Base-by-base conservation (phyloP, 129 eudicot genomes). In the Flaveria trinervia region DNA sequence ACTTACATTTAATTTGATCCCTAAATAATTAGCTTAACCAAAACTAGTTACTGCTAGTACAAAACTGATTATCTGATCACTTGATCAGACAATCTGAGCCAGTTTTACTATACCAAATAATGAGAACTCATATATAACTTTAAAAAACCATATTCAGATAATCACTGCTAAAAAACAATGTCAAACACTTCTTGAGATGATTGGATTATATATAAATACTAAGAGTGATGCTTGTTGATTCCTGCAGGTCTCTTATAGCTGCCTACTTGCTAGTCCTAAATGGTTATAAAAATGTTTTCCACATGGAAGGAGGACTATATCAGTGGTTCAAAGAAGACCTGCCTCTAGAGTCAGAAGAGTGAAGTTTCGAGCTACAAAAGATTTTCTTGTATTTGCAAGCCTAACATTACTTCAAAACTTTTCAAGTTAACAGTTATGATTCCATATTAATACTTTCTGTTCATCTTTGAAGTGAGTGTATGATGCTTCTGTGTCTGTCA, bases 231-330 rank as follows among this genome's bases (percentile, higher is more conserved):
- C 71, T 73, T 54, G 55, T 71, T 66, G 69, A 56, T 68, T 77
- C 59, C 65, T 91, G 86, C 93, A 94, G 99, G 89, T 95, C 99
- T 67, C 88, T 95, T 49, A 95, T 95, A 83, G 99, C 99, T 36
- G 99, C 99, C 66, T 95, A 91, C 84, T 76, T 95, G 96, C 87
- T 95, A 50, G 96, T 95, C 26, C 92, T 95, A 46, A 91, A 95
- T 77, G 99, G 96, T 52, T 95, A 89, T 75, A 80, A 71, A 14
- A 95, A 92, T 67, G 99, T 95, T n/a, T 95, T 69, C 72, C 99
- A 95, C 79, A 79, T 95, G 80, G 97, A 89, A 65, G 97, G 99
- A 66, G 99, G 99, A 57, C 81, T 95, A 48, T 95, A 89, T 75
- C 89, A 76, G 55, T 95, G 99, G 99, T 83, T 80, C 72, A 95